phyloP scores from a whole-genome alignment of 2,329 filamentous ascomycete species.

The Penicillium sclerotigenum region DNA sequence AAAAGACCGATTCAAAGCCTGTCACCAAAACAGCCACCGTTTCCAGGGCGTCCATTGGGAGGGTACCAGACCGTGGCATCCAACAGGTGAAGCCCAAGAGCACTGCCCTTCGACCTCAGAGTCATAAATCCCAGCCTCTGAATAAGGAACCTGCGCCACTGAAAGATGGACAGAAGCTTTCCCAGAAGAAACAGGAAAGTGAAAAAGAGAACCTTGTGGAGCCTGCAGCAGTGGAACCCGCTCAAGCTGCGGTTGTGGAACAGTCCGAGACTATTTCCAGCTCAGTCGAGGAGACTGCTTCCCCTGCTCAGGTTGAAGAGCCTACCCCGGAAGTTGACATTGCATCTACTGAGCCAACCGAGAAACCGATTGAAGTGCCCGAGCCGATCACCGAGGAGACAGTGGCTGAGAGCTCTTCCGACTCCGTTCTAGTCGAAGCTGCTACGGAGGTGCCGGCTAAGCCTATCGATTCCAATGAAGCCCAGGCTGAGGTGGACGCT shows the following conservation, averaged over 20 bases:
- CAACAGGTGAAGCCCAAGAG: constrained; percentile 18
- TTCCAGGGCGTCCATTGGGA: constrained; percentile 23
- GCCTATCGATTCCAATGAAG: not conserved
- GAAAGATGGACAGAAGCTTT: constrained; percentile 9
- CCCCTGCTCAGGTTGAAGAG: not conserved
- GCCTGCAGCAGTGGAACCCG: not conserved
- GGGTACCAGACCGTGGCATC: constrained; percentile 19
- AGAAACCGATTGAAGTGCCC: constrained; percentile 4
- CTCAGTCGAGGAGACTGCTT: not conserved
- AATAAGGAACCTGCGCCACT: constrained; percentile 5
- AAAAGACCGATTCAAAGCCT: constrained; percentile 44
- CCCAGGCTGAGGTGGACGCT: not conserved
- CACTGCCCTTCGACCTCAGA: constrained; percentile 18
- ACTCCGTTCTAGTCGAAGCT: not conserved
- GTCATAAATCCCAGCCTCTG: constrained; percentile 20
- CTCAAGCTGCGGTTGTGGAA: constrained; percentile 2
- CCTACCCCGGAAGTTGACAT: not conserved
- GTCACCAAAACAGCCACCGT: constrained; percentile 33
- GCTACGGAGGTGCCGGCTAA: not conserved
- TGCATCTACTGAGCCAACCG: not conserved
- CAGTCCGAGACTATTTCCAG: constrained; percentile 2
- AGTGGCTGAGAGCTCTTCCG: not conserved
- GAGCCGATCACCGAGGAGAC: constrained; percentile 12
- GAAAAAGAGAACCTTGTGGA: constrained; percentile 22
- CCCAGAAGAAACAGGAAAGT: constrained; percentile 9